Evolutionary conservation across 371 early-diverging fungal genomes (phyloP).

Genomic region (Funneliformis caledonium): DNA sequence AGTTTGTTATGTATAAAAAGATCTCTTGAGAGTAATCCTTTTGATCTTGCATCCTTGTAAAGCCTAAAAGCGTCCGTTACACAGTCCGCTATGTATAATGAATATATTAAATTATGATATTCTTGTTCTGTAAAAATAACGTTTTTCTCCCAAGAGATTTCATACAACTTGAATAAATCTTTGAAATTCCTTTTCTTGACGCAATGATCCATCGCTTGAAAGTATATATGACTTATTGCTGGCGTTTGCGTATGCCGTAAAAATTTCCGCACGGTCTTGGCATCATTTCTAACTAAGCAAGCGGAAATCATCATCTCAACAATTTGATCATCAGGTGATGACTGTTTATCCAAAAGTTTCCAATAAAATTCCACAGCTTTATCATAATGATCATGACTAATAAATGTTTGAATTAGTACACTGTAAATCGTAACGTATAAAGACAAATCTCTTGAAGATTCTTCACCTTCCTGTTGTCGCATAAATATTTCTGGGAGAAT

Average conservation of each 20-base stretch:
- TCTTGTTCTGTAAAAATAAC: not conserved
- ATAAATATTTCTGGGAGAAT: slow-evolving; percentile 4
- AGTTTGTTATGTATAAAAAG: not conserved
- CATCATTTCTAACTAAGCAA: slow-evolving; percentile 1
- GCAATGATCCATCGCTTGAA: not conserved
- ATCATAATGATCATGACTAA: not conserved
- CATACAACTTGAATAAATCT: not conserved
- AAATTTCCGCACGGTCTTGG: not conserved
- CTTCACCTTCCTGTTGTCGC: not conserved
- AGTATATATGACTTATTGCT: not conserved
- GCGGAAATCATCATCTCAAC: not conserved
- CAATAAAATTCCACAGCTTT: slow-evolving; percentile 4
- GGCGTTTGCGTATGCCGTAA: not conserved
- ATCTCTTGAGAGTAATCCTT: not conserved
- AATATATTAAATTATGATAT: slow-evolving; percentile 2
- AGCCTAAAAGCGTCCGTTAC: not conserved
- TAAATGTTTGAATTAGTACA: slow-evolving; percentile 22
- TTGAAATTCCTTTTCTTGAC: not conserved
- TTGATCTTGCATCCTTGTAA: slow-evolving; percentile 25
- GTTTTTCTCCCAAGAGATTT: not conserved
- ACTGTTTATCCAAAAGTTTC: not conserved
- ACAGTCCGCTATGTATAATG: not conserved
- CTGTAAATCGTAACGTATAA: slow-evolving; percentile 4
- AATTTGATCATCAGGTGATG: not conserved
- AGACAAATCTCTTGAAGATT: not conserved